Conservation (phyloP, 139 green algal genomes). For the Chlamydomonas urium region DNA sequence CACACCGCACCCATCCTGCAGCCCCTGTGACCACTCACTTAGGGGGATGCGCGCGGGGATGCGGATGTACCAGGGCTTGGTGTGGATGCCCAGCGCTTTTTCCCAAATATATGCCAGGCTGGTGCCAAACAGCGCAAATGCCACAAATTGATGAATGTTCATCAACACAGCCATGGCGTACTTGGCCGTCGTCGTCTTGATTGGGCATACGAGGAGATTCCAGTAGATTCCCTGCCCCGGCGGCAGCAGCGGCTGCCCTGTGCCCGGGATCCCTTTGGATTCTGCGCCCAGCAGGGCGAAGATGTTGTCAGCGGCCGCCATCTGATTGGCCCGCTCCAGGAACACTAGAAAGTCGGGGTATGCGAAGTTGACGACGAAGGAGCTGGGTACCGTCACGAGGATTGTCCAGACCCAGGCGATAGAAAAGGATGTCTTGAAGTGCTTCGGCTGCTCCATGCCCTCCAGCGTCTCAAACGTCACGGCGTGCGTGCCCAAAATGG, state of each 20-base stretch:
- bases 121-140: constrained; percentile 9
- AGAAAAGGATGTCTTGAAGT: constrained; percentile 9
- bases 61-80: constrained; percentile 13
- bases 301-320: constrained; percentile 4
- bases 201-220: too few relatives aligned
- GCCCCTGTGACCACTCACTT: not conserved
- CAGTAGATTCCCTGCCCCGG: too few relatives aligned
- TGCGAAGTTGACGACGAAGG: not conserved
- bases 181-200: not conserved
- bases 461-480: constrained; percentile 16
- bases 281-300: not conserved
- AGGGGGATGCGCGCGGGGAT: not conserved
- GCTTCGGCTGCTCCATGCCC: constrained; percentile 7
- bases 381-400: not conserved
- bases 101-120: constrained; percentile 8
- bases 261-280: too few relatives aligned
- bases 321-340: not conserved
- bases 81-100: constrained; percentile 6
- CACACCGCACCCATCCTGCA: not conserved
- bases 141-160: constrained; percentile 16
- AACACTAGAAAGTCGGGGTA: constrained; percentile 8
- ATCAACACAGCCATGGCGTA: constrained; percentile 9
- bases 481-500: not conserved
- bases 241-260: too few relatives aligned
- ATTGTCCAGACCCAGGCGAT: not conserved